Base-by-base conservation (phyloP, 345 rosid genomes). In the Salix suchowensis region DNA sequence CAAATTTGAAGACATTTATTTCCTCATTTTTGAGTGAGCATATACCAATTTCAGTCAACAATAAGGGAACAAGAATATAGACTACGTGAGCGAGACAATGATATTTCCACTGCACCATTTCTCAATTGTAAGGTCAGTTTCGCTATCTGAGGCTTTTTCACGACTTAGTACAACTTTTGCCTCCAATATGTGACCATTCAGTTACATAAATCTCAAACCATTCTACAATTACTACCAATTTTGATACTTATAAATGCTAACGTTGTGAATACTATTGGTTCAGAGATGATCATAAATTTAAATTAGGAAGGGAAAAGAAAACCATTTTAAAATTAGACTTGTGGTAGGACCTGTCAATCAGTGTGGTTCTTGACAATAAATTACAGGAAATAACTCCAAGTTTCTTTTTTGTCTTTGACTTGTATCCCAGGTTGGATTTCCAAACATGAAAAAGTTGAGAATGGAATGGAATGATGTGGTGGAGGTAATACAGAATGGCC, bases 371-470 rank as follows among this genome's bases (percentile, higher is more conserved):
- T 28, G 21, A 13, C 7, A 28, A 64, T 24, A 24, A 28, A 3
- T 13, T 64, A 6, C 11, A 9, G 26, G 67, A 9, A 23, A 7
- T 23, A 64, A 24, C 32, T 30, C 24, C 24, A 24, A 24, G 24
- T 24, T 24, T 24, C 24, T 37, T 34, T 21, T 19, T 39, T 40
- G 44, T 37, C 2, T 8, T 73, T 15, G 67, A 16, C 3, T 64
- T 12, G 70, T 8, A 16, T 67, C 1, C 19, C 14, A 76, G 78
- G 65, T 55, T 68, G 24, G 54, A 76, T 36, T 68, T 50, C 73
- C 58, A 7, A 19, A 10, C 16, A 13, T 76, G 36, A 50, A 68
- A 40, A 42, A 18, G 4, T 15, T 76, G 28, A 55, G 65, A 40
- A 21, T 76, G 15, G 78, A 68, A 23, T 68, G 78, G 73, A 14